phyloP scores from a whole-genome alignment of 805 yeast species.

The Wickerhamiella sorbophila region DNA sequence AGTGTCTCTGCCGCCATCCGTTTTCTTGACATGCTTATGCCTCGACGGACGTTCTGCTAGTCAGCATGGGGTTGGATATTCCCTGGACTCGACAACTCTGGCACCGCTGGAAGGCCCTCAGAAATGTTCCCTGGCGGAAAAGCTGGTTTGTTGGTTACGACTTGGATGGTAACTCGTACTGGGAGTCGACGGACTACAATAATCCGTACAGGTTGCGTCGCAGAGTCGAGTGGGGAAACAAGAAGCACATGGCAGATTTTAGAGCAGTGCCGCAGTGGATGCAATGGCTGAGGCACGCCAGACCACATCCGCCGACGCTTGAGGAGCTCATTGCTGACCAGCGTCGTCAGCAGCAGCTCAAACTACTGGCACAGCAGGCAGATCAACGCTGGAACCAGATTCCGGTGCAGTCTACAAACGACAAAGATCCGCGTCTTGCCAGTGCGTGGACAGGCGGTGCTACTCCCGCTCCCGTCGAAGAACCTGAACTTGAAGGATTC shows the following conservation, averaged over 20 bases:
- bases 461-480: not conserved
- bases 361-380: constrained; percentile 34
- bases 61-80: constrained; percentile 3
- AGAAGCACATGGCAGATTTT: constrained; percentile 14
- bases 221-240: constrained; percentile 34
- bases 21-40: not conserved
- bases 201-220: constrained; percentile 41
- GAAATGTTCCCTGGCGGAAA: constrained; percentile 53
- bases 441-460: constrained; percentile 14
- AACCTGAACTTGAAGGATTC: not conserved
- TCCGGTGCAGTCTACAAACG: constrained; percentile 17
- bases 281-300: constrained; percentile 62
- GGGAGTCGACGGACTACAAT: constrained; percentile 57
- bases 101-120: constrained; percentile 43
- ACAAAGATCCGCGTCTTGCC: constrained; percentile 11
- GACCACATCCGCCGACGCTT: constrained; percentile 45
- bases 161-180: constrained; percentile 69
- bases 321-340: constrained; percentile 48
- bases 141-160: constrained; percentile 60
- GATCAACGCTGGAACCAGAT: constrained; percentile 26
- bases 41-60: not conserved
- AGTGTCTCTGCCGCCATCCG: not conserved
- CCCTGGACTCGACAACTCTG: constrained; percentile 16
- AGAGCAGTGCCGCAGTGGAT: constrained; percentile 46
- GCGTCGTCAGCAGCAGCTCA: constrained; percentile 38